These are phyloP conservation scores for Didymella segeticola DNA, from an alignment of 2,329 filamentous ascomycete genomes.

Conservation along the genomic window DNA sequence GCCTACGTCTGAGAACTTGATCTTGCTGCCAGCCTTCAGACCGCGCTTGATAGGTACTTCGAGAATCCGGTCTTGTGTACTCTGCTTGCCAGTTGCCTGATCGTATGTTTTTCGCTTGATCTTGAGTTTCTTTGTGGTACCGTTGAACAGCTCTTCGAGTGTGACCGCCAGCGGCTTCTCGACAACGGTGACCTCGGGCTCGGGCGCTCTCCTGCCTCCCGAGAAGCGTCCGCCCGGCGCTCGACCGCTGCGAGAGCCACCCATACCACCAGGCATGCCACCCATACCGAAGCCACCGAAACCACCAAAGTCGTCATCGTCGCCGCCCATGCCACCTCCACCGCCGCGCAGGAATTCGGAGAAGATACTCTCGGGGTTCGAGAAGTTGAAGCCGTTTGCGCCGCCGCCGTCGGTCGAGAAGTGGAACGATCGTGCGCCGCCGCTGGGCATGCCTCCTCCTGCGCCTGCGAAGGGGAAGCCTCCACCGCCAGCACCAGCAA, in stretches of 20 bases:
- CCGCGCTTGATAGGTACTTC: conserved; percentile 96
- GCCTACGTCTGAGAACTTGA: conserved; percentile 97
- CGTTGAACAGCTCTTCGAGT: conserved; percentile 87
- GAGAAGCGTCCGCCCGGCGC: conserved; percentile 42
- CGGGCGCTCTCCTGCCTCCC: conserved; percentile 57
- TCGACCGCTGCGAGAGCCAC: conserved; percentile 44
- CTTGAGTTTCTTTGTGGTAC: conserved; percentile 95
- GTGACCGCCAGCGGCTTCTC: conserved; percentile 82
- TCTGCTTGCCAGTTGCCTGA: conserved; percentile 77
- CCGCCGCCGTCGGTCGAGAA: conserved; percentile 65
- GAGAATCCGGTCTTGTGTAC: conserved; percentile 84
- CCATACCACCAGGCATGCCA: conserved; percentile 41
- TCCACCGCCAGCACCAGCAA: conserved; percentile 54
- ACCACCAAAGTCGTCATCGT: conserved; percentile 60
- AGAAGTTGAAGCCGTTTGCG: conserved; percentile 79
- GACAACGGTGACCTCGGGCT: conserved; percentile 88
- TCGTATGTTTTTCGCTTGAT: conserved; percentile 97
- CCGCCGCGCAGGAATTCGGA: conserved; percentile 76
- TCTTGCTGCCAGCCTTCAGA: conserved; percentile 95
- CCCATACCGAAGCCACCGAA: conserved; percentile 51
- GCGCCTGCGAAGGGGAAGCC: conserved; percentile 63
- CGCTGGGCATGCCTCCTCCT: conserved; percentile 62
- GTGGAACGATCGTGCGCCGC: conserved; percentile 66
- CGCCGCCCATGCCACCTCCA: conserved; percentile 58
- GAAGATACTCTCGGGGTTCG: conserved; percentile 84